Percentiles rank a stretch among this genome's conserved stretches.
Conservation (phyloP, 78 protist genomes). For the slime mould (Dictyostelium discoideum) region DNA sequence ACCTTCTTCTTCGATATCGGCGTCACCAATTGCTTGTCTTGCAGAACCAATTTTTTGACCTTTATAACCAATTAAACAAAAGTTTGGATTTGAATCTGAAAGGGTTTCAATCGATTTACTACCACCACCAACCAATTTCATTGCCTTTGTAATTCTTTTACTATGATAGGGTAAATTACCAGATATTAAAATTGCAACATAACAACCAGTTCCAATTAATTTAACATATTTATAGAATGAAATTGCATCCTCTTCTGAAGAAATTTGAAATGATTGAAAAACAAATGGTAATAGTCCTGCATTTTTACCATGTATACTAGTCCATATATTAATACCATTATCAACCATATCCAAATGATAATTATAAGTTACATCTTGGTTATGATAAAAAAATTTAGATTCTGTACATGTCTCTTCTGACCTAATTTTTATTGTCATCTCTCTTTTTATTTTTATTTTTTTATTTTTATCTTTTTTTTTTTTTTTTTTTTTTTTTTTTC, state of each 20-base stretch:
- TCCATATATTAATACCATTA: slow-evolving; percentile 5
- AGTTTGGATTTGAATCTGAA: slow-evolving; percentile 21
- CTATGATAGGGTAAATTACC: not conserved
- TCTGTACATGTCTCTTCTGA: not conserved
- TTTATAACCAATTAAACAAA: slow-evolving; percentile 33
- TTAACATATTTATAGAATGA: not conserved
- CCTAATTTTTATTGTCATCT: not conserved
- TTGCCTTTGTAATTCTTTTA: not conserved
- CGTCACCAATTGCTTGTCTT: slow-evolving; percentile 5
- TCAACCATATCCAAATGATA: not conserved
- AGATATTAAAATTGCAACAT: not conserved
- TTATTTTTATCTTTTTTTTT: not conserved
- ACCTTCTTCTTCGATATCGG: not conserved
- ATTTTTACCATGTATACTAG: not conserved
- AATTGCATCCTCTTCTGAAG: not conserved
- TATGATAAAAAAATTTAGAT: not conserved
- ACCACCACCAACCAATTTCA: not conserved
- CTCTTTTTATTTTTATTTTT: not conserved
- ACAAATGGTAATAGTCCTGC: not conserved
- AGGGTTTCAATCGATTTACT: not conserved
- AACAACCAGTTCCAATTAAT: not conserved
- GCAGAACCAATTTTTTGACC: not conserved
- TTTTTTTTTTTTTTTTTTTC: too few relatives aligned
- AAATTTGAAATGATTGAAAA: not conserved
- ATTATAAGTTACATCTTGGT: not conserved